These are phyloP conservation scores for Stephanodiscus triporus DNA, from an alignment of 108 stramenopile genomes.

Conservation along the genomic window DNA sequence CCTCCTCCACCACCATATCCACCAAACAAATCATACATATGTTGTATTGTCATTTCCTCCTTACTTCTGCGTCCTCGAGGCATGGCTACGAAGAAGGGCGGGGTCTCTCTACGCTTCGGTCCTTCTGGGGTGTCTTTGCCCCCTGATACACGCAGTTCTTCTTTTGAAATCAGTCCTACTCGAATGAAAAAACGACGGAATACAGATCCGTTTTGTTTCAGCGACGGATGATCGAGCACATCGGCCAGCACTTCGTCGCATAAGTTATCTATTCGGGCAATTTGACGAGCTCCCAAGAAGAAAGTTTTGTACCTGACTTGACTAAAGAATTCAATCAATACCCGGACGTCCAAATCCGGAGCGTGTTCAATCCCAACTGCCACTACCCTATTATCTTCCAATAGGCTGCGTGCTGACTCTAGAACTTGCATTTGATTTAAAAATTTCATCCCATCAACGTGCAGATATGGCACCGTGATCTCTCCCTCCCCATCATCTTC, in stretches of 20 bases:
- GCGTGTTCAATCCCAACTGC: slow-evolving; percentile 59
- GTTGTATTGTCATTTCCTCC: slow-evolving; percentile 65
- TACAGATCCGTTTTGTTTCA: slow-evolving; percentile 3
- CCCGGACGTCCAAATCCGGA: slow-evolving; percentile 50
- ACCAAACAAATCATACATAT: slow-evolving; percentile 65
- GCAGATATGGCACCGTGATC: slow-evolving; percentile 62
- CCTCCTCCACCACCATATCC: slow-evolving; percentile 63
- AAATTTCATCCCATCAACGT: slow-evolving; percentile 55
- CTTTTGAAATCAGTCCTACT: slow-evolving; percentile 35
- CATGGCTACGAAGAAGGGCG: slow-evolving; percentile 69
- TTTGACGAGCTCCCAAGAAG: slow-evolving; percentile 53
- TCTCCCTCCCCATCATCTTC: slow-evolving; percentile 56
- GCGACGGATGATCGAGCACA: slow-evolving; percentile 52
- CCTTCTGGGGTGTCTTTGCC: slow-evolving; percentile 12
- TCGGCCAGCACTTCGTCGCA: slow-evolving; percentile 60
- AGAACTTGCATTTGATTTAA: slow-evolving; percentile 48
- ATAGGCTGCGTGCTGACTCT: slow-evolving; percentile 37
- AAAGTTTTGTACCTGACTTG: slow-evolving; percentile 61
- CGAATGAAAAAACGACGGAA: slow-evolving; percentile 35
- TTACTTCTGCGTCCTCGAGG: slow-evolving; percentile 53
- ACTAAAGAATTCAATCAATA: slow-evolving; percentile 53
- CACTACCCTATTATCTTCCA: slow-evolving; percentile 47
- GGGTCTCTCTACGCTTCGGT: slow-evolving; percentile 42
- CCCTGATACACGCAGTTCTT: slow-evolving; percentile 39
- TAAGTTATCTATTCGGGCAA: slow-evolving; percentile 58